phyloP scores from a whole-genome alignment of 208 protist genomes.

The Crithidia sp. region DNA sequence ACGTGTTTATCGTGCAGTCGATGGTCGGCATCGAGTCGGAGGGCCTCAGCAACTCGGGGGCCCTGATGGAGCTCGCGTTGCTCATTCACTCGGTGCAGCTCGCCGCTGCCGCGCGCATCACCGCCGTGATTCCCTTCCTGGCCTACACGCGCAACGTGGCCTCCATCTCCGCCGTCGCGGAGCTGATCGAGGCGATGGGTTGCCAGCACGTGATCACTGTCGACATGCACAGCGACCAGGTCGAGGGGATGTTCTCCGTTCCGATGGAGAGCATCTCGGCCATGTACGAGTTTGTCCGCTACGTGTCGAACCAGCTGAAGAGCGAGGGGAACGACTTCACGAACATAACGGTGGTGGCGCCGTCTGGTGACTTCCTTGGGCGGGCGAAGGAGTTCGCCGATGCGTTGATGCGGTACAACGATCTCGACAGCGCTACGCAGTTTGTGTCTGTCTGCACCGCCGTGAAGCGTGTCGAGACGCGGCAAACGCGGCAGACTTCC shows the following conservation, averaged over 20 bases:
- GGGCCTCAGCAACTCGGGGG: slow-evolving; percentile 86
- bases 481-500: slow-evolving; percentile 5
- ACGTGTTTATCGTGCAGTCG: slow-evolving; percentile 96
- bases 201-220: slow-evolving; percentile 92
- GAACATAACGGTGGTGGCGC: slow-evolving; percentile 83
- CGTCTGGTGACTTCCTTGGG: slow-evolving; percentile 57
- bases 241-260: slow-evolving; percentile 95
- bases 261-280: slow-evolving; percentile 91
- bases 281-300: slow-evolving; percentile 89
- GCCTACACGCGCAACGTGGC: slow-evolving; percentile 92
- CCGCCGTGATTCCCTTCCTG: slow-evolving; percentile 95
- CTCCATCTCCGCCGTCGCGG: slow-evolving; percentile 89
- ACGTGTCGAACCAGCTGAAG: slow-evolving; percentile 61
- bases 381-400: slow-evolving; percentile 87
- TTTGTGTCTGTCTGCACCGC: slow-evolving; percentile 87
- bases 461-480: slow-evolving; percentile 58
- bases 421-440: slow-evolving; percentile 65
- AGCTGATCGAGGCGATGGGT: slow-evolving; percentile 90
- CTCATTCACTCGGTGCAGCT: slow-evolving; percentile 85
- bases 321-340: slow-evolving; percentile 71
- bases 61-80: slow-evolving; percentile 93
- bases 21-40: slow-evolving; percentile 75
- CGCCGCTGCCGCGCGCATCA: slow-evolving; percentile 85
- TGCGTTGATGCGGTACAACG: slow-evolving; percentile 77
- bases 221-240: slow-evolving; percentile 92